Percentiles rank a stretch among this genome's conserved stretches.
phyloP scores from a whole-genome alignment of 1,139 yeast species.

The Candida sp. region DNA sequence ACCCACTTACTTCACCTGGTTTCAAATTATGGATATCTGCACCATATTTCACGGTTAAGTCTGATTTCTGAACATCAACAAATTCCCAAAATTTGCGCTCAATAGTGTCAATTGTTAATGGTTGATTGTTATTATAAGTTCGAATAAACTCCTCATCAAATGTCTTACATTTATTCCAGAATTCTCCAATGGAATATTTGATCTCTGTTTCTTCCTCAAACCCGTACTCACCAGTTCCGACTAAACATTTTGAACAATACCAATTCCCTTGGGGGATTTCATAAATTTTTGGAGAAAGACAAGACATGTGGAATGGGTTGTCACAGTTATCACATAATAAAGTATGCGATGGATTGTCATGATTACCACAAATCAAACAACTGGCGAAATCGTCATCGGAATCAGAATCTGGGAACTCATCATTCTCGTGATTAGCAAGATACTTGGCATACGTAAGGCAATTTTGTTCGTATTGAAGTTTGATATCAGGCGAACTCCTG shows the following conservation, averaged over 20 bases:
- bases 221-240: conserved; percentile 88
- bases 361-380: conserved; percentile 54
- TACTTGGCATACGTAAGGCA: conserved; percentile 45
- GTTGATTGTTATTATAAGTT: conserved; percentile 22
- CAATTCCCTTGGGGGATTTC: conserved; percentile 58
- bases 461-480: conserved; percentile 27
- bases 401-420: conserved; percentile 21
- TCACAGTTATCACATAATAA: conserved; percentile 75
- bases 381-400: conserved; percentile 34
- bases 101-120: conserved; percentile 37
- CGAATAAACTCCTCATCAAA: conserved; percentile 41
- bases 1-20: conserved; percentile 68
- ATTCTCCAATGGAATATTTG: conserved; percentile 58
- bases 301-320: conserved; percentile 59
- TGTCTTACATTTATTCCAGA: conserved; percentile 53
- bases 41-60: conserved; percentile 64
- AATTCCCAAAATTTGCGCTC: conserved; percentile 64
- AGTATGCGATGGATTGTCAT: conserved; percentile 47
- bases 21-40: conserved; percentile 68
- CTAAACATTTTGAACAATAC: conserved; percentile 79
- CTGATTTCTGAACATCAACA: conserved; percentile 41
- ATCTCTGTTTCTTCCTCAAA: conserved; percentile 67
- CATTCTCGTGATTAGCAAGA: conserved; percentile 20
- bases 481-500: conserved; percentile 16
- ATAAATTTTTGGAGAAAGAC: conserved; percentile 53